These are phyloP conservation scores for Aspergillus hancockii DNA, from an alignment of 495 filamentous ascomycete genomes.

Conservation along the genomic window DNA sequence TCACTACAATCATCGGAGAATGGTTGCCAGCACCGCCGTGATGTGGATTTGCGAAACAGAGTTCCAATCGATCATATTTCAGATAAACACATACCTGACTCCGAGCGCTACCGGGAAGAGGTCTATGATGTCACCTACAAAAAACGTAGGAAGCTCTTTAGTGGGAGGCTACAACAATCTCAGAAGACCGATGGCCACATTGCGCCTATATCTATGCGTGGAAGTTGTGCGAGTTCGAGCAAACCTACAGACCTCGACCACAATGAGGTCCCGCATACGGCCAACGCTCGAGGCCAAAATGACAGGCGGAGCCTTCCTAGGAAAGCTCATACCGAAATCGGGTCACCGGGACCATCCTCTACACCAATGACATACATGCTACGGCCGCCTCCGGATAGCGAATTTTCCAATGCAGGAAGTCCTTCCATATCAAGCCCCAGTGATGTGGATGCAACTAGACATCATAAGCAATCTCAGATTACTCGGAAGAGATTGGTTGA, in stretches of 20 bases:
- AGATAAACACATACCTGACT: not conserved
- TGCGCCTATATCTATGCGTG: not conserved
- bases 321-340: not conserved
- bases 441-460: not conserved
- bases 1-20: not conserved
- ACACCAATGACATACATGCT: not conserved
- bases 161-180: not conserved
- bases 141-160: conserved; percentile 10
- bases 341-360: not conserved
- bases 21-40: not conserved
- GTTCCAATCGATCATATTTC: not conserved
- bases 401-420: not conserved
- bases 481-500: conserved; percentile 41
- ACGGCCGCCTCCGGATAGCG: not conserved
- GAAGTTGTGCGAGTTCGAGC: not conserved
- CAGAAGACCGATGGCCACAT: not conserved
- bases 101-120: not conserved
- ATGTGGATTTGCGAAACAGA: not conserved
- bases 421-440: not conserved
- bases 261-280: not conserved
- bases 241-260: not conserved
- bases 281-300: not conserved
- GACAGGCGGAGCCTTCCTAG: not conserved
- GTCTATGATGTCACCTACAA: not conserved
- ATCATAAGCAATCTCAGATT: conserved; percentile 15